Evolutionary conservation across 1,284 basidiomycete genomes (phyloP), one percentile per base, ranked within the genome.

Genomic region (Sporisorium sorghi): DNA sequence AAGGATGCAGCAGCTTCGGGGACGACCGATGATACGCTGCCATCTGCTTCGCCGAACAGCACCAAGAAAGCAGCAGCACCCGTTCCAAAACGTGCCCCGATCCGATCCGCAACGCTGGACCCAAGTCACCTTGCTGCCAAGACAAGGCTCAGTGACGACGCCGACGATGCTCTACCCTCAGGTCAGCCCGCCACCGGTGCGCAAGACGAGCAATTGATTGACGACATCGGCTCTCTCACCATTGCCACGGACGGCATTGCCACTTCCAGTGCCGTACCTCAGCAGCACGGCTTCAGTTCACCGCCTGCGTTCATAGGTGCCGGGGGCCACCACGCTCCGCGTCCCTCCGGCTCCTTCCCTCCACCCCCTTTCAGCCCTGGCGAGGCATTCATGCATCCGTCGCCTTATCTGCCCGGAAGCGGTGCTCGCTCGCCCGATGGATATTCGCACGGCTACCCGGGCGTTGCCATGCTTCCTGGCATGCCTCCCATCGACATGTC

Each of bases 401-500:
- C 68, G 12, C 55, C 73, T 3, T 75, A 67, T 23, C 52, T 64
- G 23, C 52, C 68, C 1, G 62, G 52, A n/a, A 61, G 58, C 33
- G 73, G 68, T 5, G 51, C 61, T 49, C 61, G 73, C 17, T 71
- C 68, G n/a, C 73, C 73, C 28, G 73, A 75, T 14, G 68, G 35
- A 32, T 71, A 63, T 32, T 54, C 55, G 11, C 72, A 57, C 15
- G 62, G 37, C 35, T 70, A 60, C 32, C 50, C 65, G 2, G 64
- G 70, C 21, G 53, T 61, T 9, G 43, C 58, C 9, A 66, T 74
- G 58, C 30, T 63, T 10, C 72, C 72, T 3, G 61, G 59, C 37
- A 70, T 70, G 63, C 43, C 59, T 15, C 64, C 61, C 8, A 63
- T 76, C 49, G 76, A 77, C 61, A 69, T 73, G 65, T 69, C 72